phyloP scores from a whole-genome alignment of 345 rosid species.

The Sonneratia alba region DNA sequence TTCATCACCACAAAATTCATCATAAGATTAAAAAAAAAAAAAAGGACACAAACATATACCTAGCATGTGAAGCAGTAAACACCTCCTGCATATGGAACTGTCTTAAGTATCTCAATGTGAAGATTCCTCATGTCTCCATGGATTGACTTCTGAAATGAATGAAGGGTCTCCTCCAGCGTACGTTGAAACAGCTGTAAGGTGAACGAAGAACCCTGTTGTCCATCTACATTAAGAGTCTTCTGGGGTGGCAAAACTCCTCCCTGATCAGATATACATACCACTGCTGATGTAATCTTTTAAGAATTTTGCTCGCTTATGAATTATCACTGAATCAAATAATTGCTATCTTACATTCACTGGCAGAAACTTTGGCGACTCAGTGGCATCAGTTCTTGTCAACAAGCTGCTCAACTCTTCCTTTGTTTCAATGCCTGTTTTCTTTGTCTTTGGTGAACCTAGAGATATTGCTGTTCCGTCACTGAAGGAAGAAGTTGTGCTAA shows the following conservation, averaged over 20 bases:
- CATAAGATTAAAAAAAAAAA: neutral
- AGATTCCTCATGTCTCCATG: conserved; percentile 89
- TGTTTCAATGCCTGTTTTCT: conserved; percentile 88
- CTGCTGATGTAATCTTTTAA: neutral
- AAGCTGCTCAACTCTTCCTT: conserved; percentile 61
- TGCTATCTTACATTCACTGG: conserved; percentile 44
- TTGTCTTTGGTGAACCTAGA: conserved; percentile 66
- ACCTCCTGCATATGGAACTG: conserved; percentile 98
- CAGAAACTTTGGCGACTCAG: conserved; percentile 41
- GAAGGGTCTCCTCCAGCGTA: conserved; percentile 75
- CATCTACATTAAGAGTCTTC: conserved; percentile 39
- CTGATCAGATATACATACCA: conserved; percentile 29
- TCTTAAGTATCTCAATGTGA: conserved; percentile 79
- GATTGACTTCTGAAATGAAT: conserved; percentile 73
- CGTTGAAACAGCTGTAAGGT: conserved; percentile 85
- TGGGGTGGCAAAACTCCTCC: conserved; percentile 45
- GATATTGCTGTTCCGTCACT: conserved; percentile 50
- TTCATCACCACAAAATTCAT: conserved; percentile 2
- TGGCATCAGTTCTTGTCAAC: conserved; percentile 51
- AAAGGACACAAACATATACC: neutral
- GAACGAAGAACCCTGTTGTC: conserved; percentile 71
- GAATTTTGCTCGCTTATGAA: neutral
- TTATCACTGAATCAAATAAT: neutral
- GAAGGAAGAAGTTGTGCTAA: conserved; percentile 69
- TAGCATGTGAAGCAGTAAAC: conserved; percentile 3